phyloP scores from a whole-genome alignment of 225 moss, liverwort and hornwort species.

The Straminergon stramineum region DNA sequence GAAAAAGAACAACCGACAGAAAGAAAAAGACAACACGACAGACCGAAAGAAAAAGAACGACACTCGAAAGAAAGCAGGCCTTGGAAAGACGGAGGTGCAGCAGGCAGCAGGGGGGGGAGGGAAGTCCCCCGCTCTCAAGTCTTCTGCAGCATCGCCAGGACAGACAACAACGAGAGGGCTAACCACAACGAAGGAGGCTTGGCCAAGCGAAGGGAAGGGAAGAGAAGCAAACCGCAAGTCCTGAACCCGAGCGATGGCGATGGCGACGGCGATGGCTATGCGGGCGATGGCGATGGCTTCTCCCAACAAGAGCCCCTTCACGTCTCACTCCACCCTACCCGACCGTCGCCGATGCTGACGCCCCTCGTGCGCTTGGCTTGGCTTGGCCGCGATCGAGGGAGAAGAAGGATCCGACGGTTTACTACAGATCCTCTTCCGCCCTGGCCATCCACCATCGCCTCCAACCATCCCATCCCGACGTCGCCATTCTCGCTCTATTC shows the following conservation, averaged over 20 bases:
- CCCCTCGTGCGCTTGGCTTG: slow-evolving; percentile 5
- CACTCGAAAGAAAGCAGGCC: not conserved
- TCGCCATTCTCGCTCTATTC: not conserved
- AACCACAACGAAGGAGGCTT: not conserved
- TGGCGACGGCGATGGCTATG: not conserved
- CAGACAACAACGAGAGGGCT: slow-evolving; percentile 9
- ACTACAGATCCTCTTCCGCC: not conserved
- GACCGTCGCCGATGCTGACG: slow-evolving; percentile 9
- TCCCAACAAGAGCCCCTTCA: not conserved
- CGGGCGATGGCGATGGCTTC: not conserved
- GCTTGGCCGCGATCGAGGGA: not conserved
- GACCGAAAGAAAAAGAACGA: not conserved
- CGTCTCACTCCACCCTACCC: slow-evolving; percentile 15
- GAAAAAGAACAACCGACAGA: not conserved
- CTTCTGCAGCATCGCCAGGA: slow-evolving; percentile 1
- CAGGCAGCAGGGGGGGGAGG: not conserved
- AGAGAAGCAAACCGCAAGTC: not conserved
- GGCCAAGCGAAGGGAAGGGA: not conserved
- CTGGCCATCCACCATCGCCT: not conserved
- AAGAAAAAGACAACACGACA: not conserved
- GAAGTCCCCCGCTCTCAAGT: not conserved
- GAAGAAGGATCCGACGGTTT: not conserved
- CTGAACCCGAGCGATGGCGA: not conserved
- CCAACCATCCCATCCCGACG: not conserved
- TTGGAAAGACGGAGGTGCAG: not conserved